phyloP scores from a whole-genome alignment of 2,329 filamentous ascomycete genomes.

The Talaromyces sp. region DNA sequence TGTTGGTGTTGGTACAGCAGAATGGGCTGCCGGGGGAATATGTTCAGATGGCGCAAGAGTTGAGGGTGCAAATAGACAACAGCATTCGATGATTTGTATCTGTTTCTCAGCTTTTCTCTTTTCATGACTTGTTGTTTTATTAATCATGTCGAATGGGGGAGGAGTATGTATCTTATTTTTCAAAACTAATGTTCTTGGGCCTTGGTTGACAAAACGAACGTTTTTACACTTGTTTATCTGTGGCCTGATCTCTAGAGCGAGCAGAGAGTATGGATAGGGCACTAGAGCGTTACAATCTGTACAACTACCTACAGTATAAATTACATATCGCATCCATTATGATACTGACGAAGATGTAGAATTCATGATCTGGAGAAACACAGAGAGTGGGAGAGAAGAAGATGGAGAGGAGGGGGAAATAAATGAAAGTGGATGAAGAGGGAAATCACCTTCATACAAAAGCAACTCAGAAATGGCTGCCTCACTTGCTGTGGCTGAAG shows the following conservation, averaged over 20 bases:
- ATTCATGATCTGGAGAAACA: too few species aligned
- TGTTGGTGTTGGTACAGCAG: slow-evolving; percentile 43
- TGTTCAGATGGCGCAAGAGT: slow-evolving; percentile 38
- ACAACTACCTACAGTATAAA: too few species aligned
- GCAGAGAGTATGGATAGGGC: too few species aligned
- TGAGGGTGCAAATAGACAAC: slow-evolving; percentile 41
- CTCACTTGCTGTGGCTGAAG: background rate
- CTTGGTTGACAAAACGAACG: too few species aligned
- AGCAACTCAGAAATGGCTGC: background rate
- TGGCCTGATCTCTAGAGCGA: too few species aligned
- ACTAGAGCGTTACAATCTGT: too few species aligned
- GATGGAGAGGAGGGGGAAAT: too few species aligned
- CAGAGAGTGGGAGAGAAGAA: too few species aligned
- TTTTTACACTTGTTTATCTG: too few species aligned
- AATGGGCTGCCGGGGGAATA: slow-evolving; percentile 40
- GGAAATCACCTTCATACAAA: background rate
- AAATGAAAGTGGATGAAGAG: too few species aligned
- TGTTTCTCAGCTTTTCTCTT: background rate
- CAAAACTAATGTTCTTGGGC: background rate
- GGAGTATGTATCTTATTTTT: background rate
- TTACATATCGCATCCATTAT: too few species aligned
- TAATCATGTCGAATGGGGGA: background rate
- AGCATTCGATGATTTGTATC: slow-evolving; percentile 32
- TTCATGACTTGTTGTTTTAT: background rate
- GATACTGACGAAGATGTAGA: too few species aligned